Evolutionary conservation across 2,329 filamentous ascomycete species (phyloP), one percentile per base, ranked within the genome.

Genomic region (Colletotrichum simmondsii): DNA sequence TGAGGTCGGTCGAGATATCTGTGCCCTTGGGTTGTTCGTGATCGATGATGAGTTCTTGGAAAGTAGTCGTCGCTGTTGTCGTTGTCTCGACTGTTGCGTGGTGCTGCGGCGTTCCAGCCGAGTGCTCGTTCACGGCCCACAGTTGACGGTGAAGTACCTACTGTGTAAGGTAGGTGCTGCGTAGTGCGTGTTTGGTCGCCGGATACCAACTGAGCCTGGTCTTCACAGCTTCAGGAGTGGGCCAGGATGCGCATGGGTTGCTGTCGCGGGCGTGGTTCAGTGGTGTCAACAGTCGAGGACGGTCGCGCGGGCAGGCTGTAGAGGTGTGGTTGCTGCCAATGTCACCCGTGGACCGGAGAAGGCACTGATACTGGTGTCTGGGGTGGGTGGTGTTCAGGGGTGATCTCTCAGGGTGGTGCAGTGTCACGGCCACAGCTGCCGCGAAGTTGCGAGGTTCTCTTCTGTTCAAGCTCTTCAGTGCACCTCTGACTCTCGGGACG

Each of bases 141-240:
- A 22, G 49, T 67, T 26, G 30, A 61, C 56, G 53, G 58, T 42
- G 14, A 19, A 42, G 37, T 42, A 42, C 30, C 30, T 32, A 32
- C 30, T 32, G 30, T 32, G 30, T 32, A 32, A 32, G 10, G 30
- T 32, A 42, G 37, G 37, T 32, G 24, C 60, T 46, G 32, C 32
- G 37, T 26, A 32, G 53, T 46, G 32, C 32, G 37, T 32, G 24
- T 53, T 46, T 42, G 46, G 65, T 67, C 65, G 42, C 56, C 35
- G 26, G 60, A 52, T 61, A n/a, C 30, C 46, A 54, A 52, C 37
- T 49, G 42, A 26, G 59, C 46, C 61, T 37, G 30, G 28, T 54
- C 28, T 49, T 72, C 65, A 58, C 58, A 62, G 32, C 65, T 63
- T 63, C 58, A 62, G 52, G 12, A 68, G 62, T 65, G 68, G 69